phyloP scores from a whole-genome alignment of 768 basidiomycete genomes.

The Pulveroboletus sp. region DNA sequence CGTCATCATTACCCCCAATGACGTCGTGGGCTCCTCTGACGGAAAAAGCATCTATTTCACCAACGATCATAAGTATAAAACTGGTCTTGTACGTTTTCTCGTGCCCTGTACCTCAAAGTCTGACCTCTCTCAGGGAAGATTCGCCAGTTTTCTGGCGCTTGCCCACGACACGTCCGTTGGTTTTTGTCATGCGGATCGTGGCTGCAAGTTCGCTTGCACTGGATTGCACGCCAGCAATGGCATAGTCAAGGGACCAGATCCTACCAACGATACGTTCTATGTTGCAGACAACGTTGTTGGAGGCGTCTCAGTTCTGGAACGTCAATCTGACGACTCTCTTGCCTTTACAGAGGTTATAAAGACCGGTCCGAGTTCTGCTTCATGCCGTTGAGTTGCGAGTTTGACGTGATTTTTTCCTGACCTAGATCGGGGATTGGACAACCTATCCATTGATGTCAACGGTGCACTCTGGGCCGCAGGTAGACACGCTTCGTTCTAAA shows the following conservation, averaged over 20 bases:
- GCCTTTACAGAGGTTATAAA: slow-evolving; percentile 49
- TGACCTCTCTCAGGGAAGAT: slow-evolving; percentile 18
- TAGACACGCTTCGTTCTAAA: slow-evolving; percentile 20
- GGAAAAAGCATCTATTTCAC: slow-evolving; percentile 66
- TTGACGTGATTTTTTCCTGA: slow-evolving; percentile 5
- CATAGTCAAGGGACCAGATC: slow-evolving; percentile 42
- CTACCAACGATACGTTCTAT: slow-evolving; percentile 59
- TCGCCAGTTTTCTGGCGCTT: slow-evolving; percentile 29
- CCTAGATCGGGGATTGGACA: slow-evolving; percentile 57
- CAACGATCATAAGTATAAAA: slow-evolving; percentile 59
- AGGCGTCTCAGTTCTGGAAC: slow-evolving; percentile 50
- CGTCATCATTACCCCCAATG: slow-evolving; percentile 63
- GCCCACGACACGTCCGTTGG: slow-evolving; percentile 47
- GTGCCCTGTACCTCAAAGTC: background rate
- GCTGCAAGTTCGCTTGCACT: slow-evolving; percentile 57
- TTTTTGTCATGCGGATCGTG: slow-evolving; percentile 56
- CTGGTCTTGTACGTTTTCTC: slow-evolving; percentile 44
- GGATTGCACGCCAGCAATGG: slow-evolving; percentile 59
- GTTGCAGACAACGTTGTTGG: slow-evolving; percentile 47
- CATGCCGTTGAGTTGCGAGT: background rate
- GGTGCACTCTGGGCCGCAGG: slow-evolving; percentile 64
- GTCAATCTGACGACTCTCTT: slow-evolving; percentile 56
- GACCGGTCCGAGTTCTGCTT: slow-evolving; percentile 40
- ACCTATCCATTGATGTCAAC: slow-evolving; percentile 53
- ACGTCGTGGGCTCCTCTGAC: slow-evolving; percentile 61